A percentile compares a stretch with the other conserved stretches of the same genome.
These are phyloP conservation scores for Boletus rubescentipes DNA, from an alignment of 768 basidiomycete species.

Conservation along the genomic window DNA sequence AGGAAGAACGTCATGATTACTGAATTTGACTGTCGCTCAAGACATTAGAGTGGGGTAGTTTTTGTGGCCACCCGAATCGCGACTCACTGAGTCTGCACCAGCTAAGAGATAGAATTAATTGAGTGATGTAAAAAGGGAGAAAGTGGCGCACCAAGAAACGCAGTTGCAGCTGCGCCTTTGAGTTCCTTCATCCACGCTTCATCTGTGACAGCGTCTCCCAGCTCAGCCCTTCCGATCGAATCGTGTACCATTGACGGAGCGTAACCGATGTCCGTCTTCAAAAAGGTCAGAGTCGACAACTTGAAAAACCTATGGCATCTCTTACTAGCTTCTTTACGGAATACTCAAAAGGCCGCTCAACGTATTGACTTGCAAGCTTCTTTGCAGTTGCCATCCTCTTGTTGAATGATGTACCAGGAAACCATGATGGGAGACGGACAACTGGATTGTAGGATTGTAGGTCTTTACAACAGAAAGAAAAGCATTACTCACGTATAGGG, in stretches of 20 bases:
- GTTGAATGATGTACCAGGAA: background rate
- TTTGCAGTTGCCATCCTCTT: background rate
- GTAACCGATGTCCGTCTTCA: background rate
- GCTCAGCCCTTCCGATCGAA: background rate
- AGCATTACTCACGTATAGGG: background rate
- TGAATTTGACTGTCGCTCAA: background rate
- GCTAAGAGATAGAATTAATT: background rate
- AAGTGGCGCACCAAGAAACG: background rate
- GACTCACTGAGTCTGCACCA: background rate
- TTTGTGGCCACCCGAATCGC: background rate
- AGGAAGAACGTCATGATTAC: slow-evolving; percentile 4
- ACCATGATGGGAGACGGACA: background rate
- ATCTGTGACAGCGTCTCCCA: background rate
- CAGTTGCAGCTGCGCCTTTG: too few relatives aligned
- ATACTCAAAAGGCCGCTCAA: background rate
- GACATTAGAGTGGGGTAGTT: background rate
- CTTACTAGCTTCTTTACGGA: background rate
- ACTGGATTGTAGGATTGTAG: background rate
- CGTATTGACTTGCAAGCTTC: background rate
- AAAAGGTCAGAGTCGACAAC: background rate
- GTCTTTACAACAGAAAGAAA: background rate
- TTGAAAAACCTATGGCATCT: background rate
- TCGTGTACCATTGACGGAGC: background rate
- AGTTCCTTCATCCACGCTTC: background rate
- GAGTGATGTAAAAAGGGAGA: background rate